A percentile compares a stretch with the other conserved stretches of the same genome.
These are phyloP conservation scores for Jamesozyma piceae DNA, from an alignment of 805 yeast genomes.

Conservation along the genomic window DNA sequence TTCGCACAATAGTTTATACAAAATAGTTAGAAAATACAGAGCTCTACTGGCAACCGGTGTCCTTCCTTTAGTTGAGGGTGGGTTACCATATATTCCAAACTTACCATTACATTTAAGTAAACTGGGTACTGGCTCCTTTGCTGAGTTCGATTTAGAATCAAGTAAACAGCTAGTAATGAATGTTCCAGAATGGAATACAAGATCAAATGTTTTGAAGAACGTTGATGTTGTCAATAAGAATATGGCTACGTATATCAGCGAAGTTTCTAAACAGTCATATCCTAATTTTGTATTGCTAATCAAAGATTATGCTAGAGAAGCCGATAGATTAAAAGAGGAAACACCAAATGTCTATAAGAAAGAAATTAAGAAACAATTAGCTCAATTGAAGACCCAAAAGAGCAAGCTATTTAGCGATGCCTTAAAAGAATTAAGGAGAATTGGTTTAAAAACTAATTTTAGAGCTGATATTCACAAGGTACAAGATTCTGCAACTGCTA, in stretches of 20 bases:
- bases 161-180: slow-evolving; percentile 24
- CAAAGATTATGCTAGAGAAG: slow-evolving; percentile 42
- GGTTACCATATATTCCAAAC: slow-evolving; percentile 31
- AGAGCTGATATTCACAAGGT: slow-evolving; percentile 55
- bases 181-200: slow-evolving; percentile 41
- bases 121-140: slow-evolving; percentile 4
- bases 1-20: slow-evolving; percentile 78
- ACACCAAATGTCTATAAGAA: slow-evolving; percentile 68
- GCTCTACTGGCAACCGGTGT: slow-evolving; percentile 46
- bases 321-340: slow-evolving; percentile 56
- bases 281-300: slow-evolving; percentile 51
- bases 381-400: slow-evolving; percentile 74
- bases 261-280: slow-evolving; percentile 27
- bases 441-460: slow-evolving; percentile 64
- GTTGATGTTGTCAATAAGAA: slow-evolving; percentile 42
- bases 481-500: slow-evolving; percentile 52
- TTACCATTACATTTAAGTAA: slow-evolving; percentile 4
- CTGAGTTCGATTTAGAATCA: slow-evolving; percentile 6
- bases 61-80: slow-evolving; percentile 48
- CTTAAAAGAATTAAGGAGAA: slow-evolving; percentile 58
- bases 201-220: slow-evolving; percentile 51
- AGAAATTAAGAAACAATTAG: slow-evolving; percentile 61
- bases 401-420: slow-evolving; percentile 67
- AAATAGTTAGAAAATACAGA: slow-evolving; percentile 74
- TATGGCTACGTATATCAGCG: slow-evolving; percentile 41